Evolutionary conservation across 2,329 filamentous ascomycete species (phyloP).

Genomic region (Alternaria viburni): DNA sequence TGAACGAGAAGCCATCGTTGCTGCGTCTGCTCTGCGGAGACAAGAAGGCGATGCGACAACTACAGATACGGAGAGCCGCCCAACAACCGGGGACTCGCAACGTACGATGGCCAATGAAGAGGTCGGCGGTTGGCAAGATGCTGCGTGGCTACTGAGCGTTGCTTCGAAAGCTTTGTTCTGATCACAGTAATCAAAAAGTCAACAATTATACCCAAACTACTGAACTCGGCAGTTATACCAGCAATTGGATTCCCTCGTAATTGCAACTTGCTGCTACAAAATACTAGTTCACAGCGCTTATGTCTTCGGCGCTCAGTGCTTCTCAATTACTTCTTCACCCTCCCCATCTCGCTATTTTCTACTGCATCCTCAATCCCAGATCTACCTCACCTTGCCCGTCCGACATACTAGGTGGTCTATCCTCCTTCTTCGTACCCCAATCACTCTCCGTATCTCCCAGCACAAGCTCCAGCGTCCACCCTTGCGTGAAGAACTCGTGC

Average conservation of each 20-base stretch:
- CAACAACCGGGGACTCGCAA: conserved; percentile 16
- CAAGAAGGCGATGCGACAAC: conserved; percentile 8
- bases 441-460: conserved; percentile 51
- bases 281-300: background rate
- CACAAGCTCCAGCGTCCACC: conserved; percentile 51
- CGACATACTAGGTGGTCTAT: conserved; percentile 36
- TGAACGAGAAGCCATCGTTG: conserved; percentile 45
- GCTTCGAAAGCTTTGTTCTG: conserved; percentile 55
- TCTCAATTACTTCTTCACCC: too few relatives aligned
- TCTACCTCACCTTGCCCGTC: background rate
- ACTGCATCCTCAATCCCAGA: background rate
- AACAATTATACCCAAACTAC: background rate
- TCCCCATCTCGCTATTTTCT: background rate
- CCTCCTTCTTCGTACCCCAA: conserved; percentile 52
- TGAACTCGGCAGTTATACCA: background rate
- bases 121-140: conserved; percentile 63
- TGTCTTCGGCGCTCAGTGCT: background rate
- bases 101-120: conserved; percentile 32
- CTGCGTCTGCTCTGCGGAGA: conserved; percentile 30
- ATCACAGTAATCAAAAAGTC: background rate
- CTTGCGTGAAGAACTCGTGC: conserved; percentile 54
- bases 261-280: background rate
- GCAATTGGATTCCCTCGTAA: background rate
- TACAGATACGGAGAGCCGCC: conserved; percentile 17
- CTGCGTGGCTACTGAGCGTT: conserved; percentile 63